phyloP scores from a whole-genome alignment of 768 basidiomycete species.

The Hygrophoropsis aurantiaca region DNA sequence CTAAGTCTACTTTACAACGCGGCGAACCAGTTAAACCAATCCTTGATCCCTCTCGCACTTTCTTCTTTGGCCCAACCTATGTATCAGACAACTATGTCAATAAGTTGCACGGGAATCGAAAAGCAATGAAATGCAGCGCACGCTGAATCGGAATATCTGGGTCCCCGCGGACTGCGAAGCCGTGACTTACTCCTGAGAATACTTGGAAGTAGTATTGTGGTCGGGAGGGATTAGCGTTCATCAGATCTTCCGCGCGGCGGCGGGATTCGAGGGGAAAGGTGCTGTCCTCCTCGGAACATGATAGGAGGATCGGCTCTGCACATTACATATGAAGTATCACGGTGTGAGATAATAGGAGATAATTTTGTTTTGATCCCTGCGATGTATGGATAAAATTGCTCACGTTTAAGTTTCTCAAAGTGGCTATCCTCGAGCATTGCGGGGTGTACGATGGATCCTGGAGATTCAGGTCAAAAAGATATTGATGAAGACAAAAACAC shows the following conservation, averaged over 20 bases:
- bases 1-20: too few species aligned
- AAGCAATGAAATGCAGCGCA: not conserved
- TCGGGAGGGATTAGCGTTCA: conserved; percentile 42
- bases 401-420: conserved; percentile 45
- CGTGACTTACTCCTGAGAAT: conserved; percentile 36
- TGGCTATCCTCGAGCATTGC: conserved; percentile 46
- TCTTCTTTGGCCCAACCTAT: conserved; percentile 55
- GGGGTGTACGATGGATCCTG: conserved; percentile 52
- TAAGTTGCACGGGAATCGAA: not conserved
- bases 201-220: conserved; percentile 51
- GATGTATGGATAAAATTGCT: conserved; percentile 4
- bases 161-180: not conserved
- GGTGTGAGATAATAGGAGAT: conserved; percentile 26
- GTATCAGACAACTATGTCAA: not conserved
- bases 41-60: conserved; percentile 41
- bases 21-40: conserved; percentile 45
- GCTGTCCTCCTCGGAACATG: conserved; percentile 48
- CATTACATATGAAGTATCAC: too few species aligned
- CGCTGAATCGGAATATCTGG: not conserved
- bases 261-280: conserved; percentile 48
- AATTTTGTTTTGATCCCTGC: too few species aligned
- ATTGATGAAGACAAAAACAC: not conserved
- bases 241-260: conserved; percentile 50
- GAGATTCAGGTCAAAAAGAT: not conserved
- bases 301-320: conserved; percentile 46